Evolutionary conservation across 495 filamentous ascomycete genomes (phyloP).

Genomic region (Aspergillus bertholletiae): DNA sequence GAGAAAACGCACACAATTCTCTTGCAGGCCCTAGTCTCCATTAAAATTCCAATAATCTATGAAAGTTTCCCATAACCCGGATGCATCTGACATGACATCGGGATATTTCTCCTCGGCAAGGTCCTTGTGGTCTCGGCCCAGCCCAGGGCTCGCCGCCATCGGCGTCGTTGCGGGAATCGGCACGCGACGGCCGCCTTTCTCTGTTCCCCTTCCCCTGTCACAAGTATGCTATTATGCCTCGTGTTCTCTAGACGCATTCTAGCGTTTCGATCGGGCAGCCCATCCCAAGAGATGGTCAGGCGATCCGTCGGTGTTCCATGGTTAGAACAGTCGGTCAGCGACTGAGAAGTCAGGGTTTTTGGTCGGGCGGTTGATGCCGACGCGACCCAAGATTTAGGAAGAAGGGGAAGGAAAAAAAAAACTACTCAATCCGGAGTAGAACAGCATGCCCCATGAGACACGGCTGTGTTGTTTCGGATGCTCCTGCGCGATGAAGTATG

Average conservation of each 20-base stretch:
- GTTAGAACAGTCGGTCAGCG: neutral
- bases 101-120: neutral
- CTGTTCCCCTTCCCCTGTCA: neutral
- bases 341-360: neutral
- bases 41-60: neutral
- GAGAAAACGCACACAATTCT: neutral
- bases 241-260: no score
- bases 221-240: neutral
- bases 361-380: neutral
- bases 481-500: neutral
- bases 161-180: neutral
- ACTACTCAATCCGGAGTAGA: no score
- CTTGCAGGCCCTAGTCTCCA: neutral
- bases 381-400: neutral
- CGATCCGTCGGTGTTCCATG: slow-evolving; percentile 4
- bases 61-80: neutral
- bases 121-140: neutral
- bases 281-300: neutral
- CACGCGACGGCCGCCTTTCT: neutral
- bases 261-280: neutral
- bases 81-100: neutral
- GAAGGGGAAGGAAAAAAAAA: neutral
- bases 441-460: neutral
- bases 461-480: neutral
- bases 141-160: neutral